A percentile compares a stretch with the other conserved stretches of the same genome.
Evolutionary conservation across 179 eudicot species (phyloP).

Genomic region (Spergularia azorica): DNA sequence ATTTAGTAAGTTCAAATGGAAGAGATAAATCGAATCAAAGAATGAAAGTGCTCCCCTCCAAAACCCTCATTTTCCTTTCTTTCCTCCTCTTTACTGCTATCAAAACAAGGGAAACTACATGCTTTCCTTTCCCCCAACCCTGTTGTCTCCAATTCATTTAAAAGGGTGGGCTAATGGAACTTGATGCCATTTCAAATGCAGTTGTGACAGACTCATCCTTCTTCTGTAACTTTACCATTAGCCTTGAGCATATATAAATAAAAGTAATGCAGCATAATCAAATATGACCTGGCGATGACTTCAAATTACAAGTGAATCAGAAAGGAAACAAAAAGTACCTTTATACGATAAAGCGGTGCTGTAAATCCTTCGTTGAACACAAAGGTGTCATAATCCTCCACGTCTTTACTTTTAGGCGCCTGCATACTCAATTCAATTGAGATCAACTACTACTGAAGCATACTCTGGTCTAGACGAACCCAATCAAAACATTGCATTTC

Average conservation of each 20-base stretch:
- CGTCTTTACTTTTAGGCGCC: conserved; percentile 96
- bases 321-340: conserved; percentile 44
- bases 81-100: too few species aligned
- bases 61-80: too few species aligned
- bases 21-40: too few species aligned
- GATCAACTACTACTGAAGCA: too few species aligned
- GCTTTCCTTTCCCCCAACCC: too few species aligned
- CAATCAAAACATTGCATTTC: not conserved
- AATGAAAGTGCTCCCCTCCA: too few species aligned
- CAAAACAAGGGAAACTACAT: too few species aligned
- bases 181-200: not conserved
- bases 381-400: conserved; percentile 82
- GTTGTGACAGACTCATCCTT: not conserved
- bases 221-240: not conserved
- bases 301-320: not conserved
- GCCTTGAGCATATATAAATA: not conserved
- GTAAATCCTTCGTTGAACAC: conserved; percentile 76
- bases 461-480: too few species aligned
- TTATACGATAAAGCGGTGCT: conserved; percentile 92
- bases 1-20: too few species aligned
- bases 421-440: conserved; percentile 33
- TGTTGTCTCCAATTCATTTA: not conserved
- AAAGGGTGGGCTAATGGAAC: not conserved
- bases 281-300: not conserved
- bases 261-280: not conserved